A percentile compares a stretch with the other conserved stretches of the same genome.
These are phyloP conservation scores for Thalassiosira hispida DNA, from an alignment of 352 stramenopile species.

Conservation along the genomic window DNA sequence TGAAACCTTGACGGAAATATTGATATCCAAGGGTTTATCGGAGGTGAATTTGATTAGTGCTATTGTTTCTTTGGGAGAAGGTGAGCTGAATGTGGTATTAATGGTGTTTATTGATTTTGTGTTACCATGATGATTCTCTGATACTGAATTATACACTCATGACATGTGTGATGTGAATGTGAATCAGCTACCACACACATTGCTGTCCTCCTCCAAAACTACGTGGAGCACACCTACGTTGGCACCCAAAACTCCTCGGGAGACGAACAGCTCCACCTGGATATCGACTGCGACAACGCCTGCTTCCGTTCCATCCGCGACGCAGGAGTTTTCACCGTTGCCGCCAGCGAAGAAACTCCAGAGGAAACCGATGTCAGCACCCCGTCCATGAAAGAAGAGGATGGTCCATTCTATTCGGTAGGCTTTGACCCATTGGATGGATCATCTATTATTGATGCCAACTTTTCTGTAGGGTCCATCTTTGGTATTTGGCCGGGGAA, in stretches of 20 bases:
- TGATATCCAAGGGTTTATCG: slow-evolving; percentile 36
- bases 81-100: slow-evolving; percentile 11
- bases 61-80: slow-evolving; percentile 45
- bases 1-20: slow-evolving; percentile 39
- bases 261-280: slow-evolving; percentile 64
- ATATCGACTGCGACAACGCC: slow-evolving; percentile 62
- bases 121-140: background rate
- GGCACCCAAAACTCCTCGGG: slow-evolving; percentile 59
- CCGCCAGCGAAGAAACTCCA: slow-evolving; percentile 62
- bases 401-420: slow-evolving; percentile 59
- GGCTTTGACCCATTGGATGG: slow-evolving; percentile 87
- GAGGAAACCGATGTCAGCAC: slow-evolving; percentile 53
- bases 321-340: slow-evolving; percentile 48
- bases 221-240: slow-evolving; percentile 60
- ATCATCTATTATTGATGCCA: slow-evolving; percentile 85
- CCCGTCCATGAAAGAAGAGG: slow-evolving; percentile 8
- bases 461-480: slow-evolving; percentile 85
- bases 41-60: slow-evolving; percentile 37
- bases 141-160: background rate
- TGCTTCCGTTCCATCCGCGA: slow-evolving; percentile 59
- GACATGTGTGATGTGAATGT: too few species aligned
- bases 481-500: slow-evolving; percentile 84
- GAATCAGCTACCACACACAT: slow-evolving; percentile 44
- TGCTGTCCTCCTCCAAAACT: slow-evolving; percentile 53
- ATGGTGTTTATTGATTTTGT: background rate